Evolutionary conservation across 495 filamentous ascomycete genomes (phyloP).

Genomic region (Penicillium desertorum): DNA sequence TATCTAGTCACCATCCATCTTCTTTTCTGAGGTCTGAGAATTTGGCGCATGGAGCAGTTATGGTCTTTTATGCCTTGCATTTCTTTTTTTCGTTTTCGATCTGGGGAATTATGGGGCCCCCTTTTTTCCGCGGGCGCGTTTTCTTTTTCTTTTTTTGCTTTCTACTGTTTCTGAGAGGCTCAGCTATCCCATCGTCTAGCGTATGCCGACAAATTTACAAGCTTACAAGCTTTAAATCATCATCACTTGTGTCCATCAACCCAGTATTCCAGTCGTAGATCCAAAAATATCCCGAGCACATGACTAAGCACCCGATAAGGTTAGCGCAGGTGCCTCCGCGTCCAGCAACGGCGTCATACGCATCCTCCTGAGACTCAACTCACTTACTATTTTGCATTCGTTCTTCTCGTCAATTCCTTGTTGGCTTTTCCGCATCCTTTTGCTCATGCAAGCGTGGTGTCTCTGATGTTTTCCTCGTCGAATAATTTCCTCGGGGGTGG

Average conservation of each 20-base stretch:
- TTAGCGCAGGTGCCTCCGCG: conserved; percentile 29
- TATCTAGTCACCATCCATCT: conserved; percentile 1
- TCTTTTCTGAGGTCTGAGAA: conserved; percentile 9
- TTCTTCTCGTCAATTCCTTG: conserved; percentile 26
- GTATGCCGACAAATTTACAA: conserved; percentile 12
- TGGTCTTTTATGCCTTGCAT: conserved; percentile 14
- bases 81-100: conserved; percentile 15
- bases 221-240: background rate
- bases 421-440: conserved; percentile 23
- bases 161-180: conserved; percentile 2
- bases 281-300: conserved; percentile 9
- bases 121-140: conserved; percentile 1
- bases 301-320: conserved; percentile 29
- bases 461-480: conserved; percentile 81
- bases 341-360: conserved; percentile 33
- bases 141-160: conserved; percentile 4
- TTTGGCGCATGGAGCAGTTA: conserved; percentile 19
- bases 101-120: conserved; percentile 1
- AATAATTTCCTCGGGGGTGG: conserved; percentile 78
- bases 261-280: background rate
- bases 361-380: conserved; percentile 31
- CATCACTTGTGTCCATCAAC: background rate
- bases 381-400: conserved; percentile 20
- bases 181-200: conserved; percentile 5
- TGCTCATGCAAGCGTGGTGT: conserved; percentile 32